Conservation (phyloP, 148 eudicot genomes). For the Amaranthus hypochondriacus region DNA sequence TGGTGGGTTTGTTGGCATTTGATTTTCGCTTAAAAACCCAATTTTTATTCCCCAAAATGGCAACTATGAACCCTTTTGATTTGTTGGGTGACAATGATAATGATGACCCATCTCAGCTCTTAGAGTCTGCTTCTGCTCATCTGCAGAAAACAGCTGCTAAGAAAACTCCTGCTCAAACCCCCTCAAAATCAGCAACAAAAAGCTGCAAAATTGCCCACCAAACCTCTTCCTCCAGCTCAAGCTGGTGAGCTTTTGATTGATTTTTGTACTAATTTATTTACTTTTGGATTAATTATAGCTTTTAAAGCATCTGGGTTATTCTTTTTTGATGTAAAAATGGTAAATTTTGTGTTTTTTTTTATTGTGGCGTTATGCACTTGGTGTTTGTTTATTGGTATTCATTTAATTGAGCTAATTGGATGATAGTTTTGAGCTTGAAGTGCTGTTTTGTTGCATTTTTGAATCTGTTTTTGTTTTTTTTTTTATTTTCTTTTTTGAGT, state of each 20-base stretch:
- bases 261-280: background rate
- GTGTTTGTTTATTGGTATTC: background rate
- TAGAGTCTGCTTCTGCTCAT: slow-evolving; percentile 37
- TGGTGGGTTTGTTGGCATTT: slow-evolving; percentile 14
- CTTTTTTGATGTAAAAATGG: background rate
- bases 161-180: slow-evolving; percentile 31
- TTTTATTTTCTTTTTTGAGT: background rate
- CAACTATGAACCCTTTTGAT: slow-evolving; percentile 68
- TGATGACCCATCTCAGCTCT: slow-evolving; percentile 57
- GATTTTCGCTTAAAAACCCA: slow-evolving; percentile 5
- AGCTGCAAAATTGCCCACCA: slow-evolving; percentile 48
- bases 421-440: background rate
- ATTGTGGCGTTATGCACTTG: background rate
- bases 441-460: background rate
- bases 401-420: background rate
- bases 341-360: background rate
- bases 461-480: background rate
- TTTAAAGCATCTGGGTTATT: background rate
- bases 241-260: slow-evolving; percentile 41
- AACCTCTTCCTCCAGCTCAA: slow-evolving; percentile 70
- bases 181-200: slow-evolving; percentile 26
- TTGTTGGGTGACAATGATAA: slow-evolving; percentile 64
- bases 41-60: slow-evolving; percentile 34
- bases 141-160: slow-evolving; percentile 41
- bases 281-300: background rate